Evolutionary conservation across 257 asterid genomes (phyloP), one percentile per base, ranked within the genome.

Genomic region (Solanum rostratum): DNA sequence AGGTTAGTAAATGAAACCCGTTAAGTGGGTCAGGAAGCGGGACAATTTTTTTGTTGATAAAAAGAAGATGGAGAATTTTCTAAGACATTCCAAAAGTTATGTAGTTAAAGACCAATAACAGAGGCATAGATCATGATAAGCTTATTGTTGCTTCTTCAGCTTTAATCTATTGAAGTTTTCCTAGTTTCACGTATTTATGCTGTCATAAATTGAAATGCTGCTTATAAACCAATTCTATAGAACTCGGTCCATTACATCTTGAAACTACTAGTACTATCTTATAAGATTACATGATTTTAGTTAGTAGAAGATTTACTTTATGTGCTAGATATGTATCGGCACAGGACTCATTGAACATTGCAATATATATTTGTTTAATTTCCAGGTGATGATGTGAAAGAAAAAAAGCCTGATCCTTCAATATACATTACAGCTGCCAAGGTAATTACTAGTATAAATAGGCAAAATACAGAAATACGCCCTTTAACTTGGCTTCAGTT

Each of bases 351-450:
- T 19, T 20, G 46, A 65, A 84, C 54, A 52, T 79, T 20, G 22
- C 37, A 68, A 85, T 33, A 30, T 68, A 33, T n/a, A 60, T 60
- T 13, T 60, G 83, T 33, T 22, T 81, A 70, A 88, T 87, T 24
- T 81, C 71, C 83, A 95, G 99, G 98, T 37, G 99, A 97, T 88
- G 99, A 97, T 82, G 99, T 95, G 78, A 95, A 93, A 88, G 93
- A 92, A 80, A 97, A 97, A 91, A 97, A 97, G 84, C 99, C 99
- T 0, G 95, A 97, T 86, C 98, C 99, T 49, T 89, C 92, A 65
- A 95, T 97, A 80, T 97, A 97, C 84, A 22, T 92, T 80, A 92
- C 98, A 41, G 98, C 98, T 22, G 92, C 97, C 50, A 84, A 93
- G 95, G 99, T 95, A 84, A 59, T 83, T 14, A 83, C n/a, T 6